Conservation (phyloP, 768 basidiomycete species). For the Hydnomerulius pinastri region DNA sequence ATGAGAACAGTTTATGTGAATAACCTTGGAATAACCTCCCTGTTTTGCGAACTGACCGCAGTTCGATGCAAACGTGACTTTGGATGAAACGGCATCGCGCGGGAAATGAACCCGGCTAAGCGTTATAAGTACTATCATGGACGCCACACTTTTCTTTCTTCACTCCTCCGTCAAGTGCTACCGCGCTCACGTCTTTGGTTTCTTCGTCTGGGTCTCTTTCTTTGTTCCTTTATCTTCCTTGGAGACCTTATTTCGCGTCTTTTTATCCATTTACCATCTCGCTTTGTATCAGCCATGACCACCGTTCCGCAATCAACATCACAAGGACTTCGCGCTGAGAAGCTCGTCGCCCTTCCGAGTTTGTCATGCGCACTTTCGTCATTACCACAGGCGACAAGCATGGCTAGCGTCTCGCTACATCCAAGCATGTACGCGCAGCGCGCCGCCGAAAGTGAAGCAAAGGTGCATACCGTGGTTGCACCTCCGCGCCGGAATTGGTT, state of each 20-base stretch:
- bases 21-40: slow-evolving; percentile 12
- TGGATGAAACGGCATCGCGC: slow-evolving; percentile 14
- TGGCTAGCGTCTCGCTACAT: slow-evolving; percentile 66
- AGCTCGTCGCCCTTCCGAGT: slow-evolving; percentile 72
- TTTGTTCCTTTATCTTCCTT: slow-evolving; percentile 15
- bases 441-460: slow-evolving; percentile 73
- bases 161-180: slow-evolving; percentile 8
- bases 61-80: slow-evolving; percentile 3
- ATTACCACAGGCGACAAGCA: slow-evolving; percentile 71
- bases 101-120: slow-evolving; percentile 20
- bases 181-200: slow-evolving; percentile 7
- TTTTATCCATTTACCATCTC: slow-evolving; percentile 4
- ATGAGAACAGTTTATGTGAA: slow-evolving; percentile 21
- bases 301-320: slow-evolving; percentile 33
- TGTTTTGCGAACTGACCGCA: slow-evolving; percentile 1
- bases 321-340: slow-evolving; percentile 42
- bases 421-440: slow-evolving; percentile 68
- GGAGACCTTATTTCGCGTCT: slow-evolving; percentile 3
- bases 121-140: slow-evolving; percentile 17
- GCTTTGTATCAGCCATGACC: slow-evolving; percentile 33
- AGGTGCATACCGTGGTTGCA: slow-evolving; percentile 46
- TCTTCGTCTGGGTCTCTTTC: slow-evolving; percentile 6
- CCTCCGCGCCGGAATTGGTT: neutral
- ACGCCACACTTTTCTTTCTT: slow-evolving; percentile 15
- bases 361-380: slow-evolving; percentile 67